These are phyloP conservation scores for Mycena alexandri DNA, from an alignment of 768 basidiomycete species.

Conservation along the genomic window DNA sequence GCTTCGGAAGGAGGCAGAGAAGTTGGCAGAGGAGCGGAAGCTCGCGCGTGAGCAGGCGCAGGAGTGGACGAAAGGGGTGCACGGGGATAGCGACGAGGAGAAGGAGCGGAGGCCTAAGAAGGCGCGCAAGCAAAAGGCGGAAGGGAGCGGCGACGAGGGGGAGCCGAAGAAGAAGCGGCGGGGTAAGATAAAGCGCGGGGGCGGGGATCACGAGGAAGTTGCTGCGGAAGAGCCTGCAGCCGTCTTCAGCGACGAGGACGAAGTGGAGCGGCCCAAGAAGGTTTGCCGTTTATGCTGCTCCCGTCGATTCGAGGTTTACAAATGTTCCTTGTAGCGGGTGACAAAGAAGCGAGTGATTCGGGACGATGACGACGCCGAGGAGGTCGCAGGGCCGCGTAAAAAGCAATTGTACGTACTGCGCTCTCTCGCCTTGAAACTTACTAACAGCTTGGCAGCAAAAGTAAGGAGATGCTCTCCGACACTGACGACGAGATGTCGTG, in stretches of 20 bases:
- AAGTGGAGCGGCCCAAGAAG: constrained; percentile 78
- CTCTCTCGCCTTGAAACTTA: constrained; percentile 8
- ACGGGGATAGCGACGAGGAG: too few relatives aligned
- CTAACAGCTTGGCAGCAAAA: constrained; percentile 70
- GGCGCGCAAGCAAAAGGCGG: constrained; percentile 64
- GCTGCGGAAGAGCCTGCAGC: constrained; percentile 53
- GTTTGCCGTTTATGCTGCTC: constrained; percentile 49
- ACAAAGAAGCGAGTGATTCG: constrained; percentile 82
- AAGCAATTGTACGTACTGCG: constrained; percentile 75
- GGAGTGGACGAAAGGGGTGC: constrained; percentile 78
- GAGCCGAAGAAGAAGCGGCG: constrained; percentile 81
- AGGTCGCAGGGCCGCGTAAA: constrained; percentile 74
- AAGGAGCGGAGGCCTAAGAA: constrained; percentile 49
- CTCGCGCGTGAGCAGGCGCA: constrained; percentile 82
- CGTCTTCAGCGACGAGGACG: constrained; percentile 80
- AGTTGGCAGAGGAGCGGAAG: constrained; percentile 83
- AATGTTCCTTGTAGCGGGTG: too few relatives aligned
- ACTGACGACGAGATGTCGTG: constrained; percentile 55
- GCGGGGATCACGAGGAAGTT: constrained; percentile 54
- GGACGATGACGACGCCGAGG: constrained; percentile 81
- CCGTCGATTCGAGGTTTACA: background rate
- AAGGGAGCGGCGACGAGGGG: constrained; percentile 65
- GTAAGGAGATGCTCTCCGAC: constrained; percentile 88
- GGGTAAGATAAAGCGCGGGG: constrained; percentile 32
- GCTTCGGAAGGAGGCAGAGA: constrained; percentile 69